phyloP scores from a whole-genome alignment of 2,329 filamentous ascomycete species.

The Bipolaris gigantea region DNA sequence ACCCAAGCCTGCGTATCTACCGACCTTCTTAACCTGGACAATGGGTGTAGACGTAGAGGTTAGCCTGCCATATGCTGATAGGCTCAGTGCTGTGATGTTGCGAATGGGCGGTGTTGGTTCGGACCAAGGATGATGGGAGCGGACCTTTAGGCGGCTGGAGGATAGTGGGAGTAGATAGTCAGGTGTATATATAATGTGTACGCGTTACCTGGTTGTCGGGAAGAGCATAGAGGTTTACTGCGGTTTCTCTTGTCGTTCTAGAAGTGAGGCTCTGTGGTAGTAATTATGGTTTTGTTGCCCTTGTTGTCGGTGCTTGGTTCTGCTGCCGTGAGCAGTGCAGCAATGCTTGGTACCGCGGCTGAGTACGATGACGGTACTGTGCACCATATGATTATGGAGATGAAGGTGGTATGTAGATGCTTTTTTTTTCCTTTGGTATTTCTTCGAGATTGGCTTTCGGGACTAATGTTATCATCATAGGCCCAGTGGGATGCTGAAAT shows the following conservation, averaged over 20 bases:
- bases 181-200: background rate
- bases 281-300: constrained; percentile 19
- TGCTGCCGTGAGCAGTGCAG: constrained; percentile 23
- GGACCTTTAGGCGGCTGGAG: background rate
- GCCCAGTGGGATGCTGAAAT: constrained; percentile 32
- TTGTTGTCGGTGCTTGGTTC: constrained; percentile 21
- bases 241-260: background rate
- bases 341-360: constrained; percentile 29
- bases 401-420: constrained; percentile 31
- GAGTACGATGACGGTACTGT: constrained; percentile 42
- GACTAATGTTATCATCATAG: constrained; percentile 13
- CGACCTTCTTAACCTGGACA: constrained; percentile 15
- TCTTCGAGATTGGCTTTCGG: background rate
- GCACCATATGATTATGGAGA: constrained; percentile 39
- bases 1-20: constrained; percentile 7
- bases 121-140: too few relatives aligned
- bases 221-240: background rate
- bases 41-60: background rate
- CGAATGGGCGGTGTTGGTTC: too few relatives aligned
- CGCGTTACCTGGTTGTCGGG: background rate
- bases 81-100: too few relatives aligned
- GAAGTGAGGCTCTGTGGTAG: background rate
- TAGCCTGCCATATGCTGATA: too few relatives aligned
- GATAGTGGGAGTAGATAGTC: background rate
- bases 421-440: background rate